Base-by-base conservation (phyloP, 2,329 filamentous ascomycete species). In the Hymenoscyphus albidus region DNA sequence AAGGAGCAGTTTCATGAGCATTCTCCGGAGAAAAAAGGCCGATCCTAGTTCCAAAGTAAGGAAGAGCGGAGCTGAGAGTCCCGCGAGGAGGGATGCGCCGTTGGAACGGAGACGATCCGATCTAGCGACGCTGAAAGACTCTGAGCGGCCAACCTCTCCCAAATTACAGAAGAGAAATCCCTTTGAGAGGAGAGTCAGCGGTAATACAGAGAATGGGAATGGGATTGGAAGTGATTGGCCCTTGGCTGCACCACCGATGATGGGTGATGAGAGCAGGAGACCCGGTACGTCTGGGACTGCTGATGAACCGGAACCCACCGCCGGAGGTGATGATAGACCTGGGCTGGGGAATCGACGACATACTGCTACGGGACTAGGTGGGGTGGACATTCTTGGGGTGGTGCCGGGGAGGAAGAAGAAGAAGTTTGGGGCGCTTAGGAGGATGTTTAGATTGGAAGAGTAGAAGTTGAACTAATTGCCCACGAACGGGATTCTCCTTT, bases 371-470 rank as follows among this genome's bases (percentile, higher is more conserved):
- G 71, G 72, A 0, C 48, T 74, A 32, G 59, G 40, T 31, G 65
- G 42, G 35, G 67, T 71, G 39, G 71, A 71, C 66, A 22, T 68
- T 0, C 63, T 61, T 18, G 64, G 18, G 18, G 58, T 65, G 40
- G 59, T 51, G 55, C 38, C 58, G n/a, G 55, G 48, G 48, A 70
- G 63, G 62, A 84, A 83, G 78, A 85, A 83, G 78, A 91, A 91
- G 82, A 90, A 88, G 76, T 91, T 92, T 76, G 82, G 82, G 54
- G 78, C 80, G 62, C 76, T 92, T 73, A 85, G 89, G 74, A 85
- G 81, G 74, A 88, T 89, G 75, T 89, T 92, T 76, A 80, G 81
- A 59, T 74, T 87, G 59, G 77, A 84, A 72, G 82, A 85, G 44
- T 51, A 51, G 44, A 51, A 35, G 9, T 10, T 35, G 5, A 10